Conservation (phyloP, 1,284 basidiomycete species). For the Ustilago loliicola region DNA sequence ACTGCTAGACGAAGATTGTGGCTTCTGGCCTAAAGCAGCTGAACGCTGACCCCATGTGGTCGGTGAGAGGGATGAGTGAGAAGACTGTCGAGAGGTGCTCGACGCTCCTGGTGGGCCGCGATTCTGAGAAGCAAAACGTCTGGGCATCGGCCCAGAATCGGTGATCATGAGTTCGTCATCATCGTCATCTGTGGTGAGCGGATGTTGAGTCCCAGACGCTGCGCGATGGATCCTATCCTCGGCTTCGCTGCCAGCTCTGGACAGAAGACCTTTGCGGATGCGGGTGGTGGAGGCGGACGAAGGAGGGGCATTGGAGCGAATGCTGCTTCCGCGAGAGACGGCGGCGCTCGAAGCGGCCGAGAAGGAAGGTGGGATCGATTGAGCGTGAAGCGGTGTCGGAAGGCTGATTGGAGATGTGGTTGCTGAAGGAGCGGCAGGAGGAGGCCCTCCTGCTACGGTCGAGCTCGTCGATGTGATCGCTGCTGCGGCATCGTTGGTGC, state of each 20-base stretch:
- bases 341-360: conserved; percentile 40
- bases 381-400: conserved; percentile 36
- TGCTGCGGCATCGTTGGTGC: background rate
- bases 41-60: conserved; percentile 13
- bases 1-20: conserved; percentile 26
- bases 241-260: conserved; percentile 48
- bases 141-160: conserved; percentile 56
- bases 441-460: conserved; percentile 14
- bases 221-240: conserved; percentile 35
- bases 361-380: conserved; percentile 1
- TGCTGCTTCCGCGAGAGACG: conserved; percentile 46
- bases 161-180: conserved; percentile 52
- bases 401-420: conserved; percentile 37
- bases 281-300: conserved; percentile 44
- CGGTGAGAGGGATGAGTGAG: conserved; percentile 37
- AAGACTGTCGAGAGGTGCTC: conserved; percentile 34
- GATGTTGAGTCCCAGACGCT: conserved; percentile 25
- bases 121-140: conserved; percentile 49
- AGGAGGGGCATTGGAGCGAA: conserved; percentile 37
- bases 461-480: background rate
- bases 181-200: conserved; percentile 52
- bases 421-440: conserved; percentile 22
- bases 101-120: conserved; percentile 10
- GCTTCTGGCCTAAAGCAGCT: background rate
- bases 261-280: conserved; percentile 49